These are phyloP conservation scores for Claviceps sp. DNA, from an alignment of 2,329 filamentous ascomycete species.

Conservation along the genomic window DNA sequence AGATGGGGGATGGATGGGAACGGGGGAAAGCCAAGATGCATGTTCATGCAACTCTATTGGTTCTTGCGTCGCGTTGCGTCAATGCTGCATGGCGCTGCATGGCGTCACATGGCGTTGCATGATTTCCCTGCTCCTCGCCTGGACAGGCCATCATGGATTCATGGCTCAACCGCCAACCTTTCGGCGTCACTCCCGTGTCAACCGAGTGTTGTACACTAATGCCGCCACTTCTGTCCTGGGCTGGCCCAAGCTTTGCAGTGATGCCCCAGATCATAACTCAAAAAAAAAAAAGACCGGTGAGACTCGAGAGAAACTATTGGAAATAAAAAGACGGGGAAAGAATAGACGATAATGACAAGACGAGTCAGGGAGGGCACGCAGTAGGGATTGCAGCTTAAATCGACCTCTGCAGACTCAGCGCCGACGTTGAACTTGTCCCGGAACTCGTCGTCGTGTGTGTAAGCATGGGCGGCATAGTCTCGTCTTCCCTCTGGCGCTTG, in stretches of 20 bases:
- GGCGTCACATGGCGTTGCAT: not conserved
- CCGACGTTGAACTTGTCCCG: not conserved
- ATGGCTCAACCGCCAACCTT: too few relatives aligned
- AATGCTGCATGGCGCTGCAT: not conserved
- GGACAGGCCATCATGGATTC: not conserved
- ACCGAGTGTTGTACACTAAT: too few relatives aligned
- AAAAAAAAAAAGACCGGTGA: too few relatives aligned
- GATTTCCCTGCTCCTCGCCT: not conserved
- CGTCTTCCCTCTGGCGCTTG: slow-evolving; percentile 4
- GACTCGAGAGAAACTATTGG: too few relatives aligned
- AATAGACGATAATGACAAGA: not conserved
- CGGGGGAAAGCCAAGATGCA: not conserved
- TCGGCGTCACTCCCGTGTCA: too few relatives aligned
- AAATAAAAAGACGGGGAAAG: not conserved
- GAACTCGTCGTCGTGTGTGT: slow-evolving; percentile 1
- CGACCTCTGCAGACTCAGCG: not conserved
- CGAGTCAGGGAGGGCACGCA: not conserved
- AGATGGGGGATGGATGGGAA: not conserved
- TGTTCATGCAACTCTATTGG: not conserved
- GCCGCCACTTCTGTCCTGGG: too few relatives aligned
- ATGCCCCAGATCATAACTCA: not conserved
- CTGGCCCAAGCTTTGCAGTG: too few relatives aligned
- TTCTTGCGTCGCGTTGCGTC: not conserved
- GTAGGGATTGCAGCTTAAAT: not conserved
- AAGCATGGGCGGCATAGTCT: slow-evolving; percentile 3